A percentile compares a stretch with the other conserved stretches of the same genome.
Evolutionary conservation across 1,284 basidiomycete genomes (phyloP).

Genomic region (Tilletiaria anomala): DNA sequence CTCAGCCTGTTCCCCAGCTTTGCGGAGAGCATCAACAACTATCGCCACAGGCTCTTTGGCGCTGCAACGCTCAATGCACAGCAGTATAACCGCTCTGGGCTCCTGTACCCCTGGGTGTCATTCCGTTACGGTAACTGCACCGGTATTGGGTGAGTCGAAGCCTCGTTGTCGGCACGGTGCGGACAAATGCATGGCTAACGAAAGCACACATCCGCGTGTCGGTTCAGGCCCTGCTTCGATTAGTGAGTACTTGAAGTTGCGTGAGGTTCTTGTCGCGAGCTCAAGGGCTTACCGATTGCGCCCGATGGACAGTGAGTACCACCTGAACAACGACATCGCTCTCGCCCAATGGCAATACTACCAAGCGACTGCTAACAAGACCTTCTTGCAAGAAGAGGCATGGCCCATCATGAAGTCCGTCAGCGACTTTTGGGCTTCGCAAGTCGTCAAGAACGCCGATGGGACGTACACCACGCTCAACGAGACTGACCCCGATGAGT

Average conservation of each 20-base stretch:
- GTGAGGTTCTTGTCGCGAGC: too few relatives aligned
- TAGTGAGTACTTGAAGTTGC: too few relatives aligned
- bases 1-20: slow-evolving; percentile 15
- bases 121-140: slow-evolving; percentile 14
- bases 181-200: neutral
- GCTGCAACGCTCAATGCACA: slow-evolving; percentile 4
- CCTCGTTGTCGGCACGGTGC: neutral
- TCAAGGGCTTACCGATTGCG: too few relatives aligned
- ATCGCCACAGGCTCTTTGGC: slow-evolving; percentile 8
- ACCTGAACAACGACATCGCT: slow-evolving; percentile 23
- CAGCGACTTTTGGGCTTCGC: slow-evolving; percentile 17
- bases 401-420: slow-evolving; percentile 19
- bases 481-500: slow-evolving; percentile 15
- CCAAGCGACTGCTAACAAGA: slow-evolving; percentile 15
- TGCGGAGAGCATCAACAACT: slow-evolving; percentile 22
- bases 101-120: slow-evolving; percentile 26
- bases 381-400: slow-evolving; percentile 15
- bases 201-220: too few relatives aligned
- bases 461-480: slow-evolving; percentile 10
- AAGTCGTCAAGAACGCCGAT: slow-evolving; percentile 12
- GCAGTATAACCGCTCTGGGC: slow-evolving; percentile 8
- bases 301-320: slow-evolving; percentile 19
- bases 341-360: slow-evolving; percentile 21
- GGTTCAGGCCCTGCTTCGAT: too few relatives aligned
- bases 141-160: slow-evolving; percentile 3